phyloP scores from a whole-genome alignment of 805 yeast species.

The Monosporozyma servazzii region DNA sequence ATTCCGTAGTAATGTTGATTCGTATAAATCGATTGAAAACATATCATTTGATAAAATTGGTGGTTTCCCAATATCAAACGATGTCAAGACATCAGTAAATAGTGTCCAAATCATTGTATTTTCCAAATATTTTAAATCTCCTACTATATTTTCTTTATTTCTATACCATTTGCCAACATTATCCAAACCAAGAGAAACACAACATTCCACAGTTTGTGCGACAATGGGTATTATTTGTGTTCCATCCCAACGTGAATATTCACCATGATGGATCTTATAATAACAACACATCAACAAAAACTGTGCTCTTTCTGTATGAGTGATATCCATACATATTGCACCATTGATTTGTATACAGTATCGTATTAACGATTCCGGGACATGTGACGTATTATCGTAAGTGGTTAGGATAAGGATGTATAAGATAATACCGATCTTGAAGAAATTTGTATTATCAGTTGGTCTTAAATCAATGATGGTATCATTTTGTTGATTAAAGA shows the following conservation, averaged over 20 bases:
- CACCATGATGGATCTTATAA: conserved; percentile 8
- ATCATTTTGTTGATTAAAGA: not conserved
- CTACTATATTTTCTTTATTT: conserved; percentile 5
- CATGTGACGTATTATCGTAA: conserved; percentile 4
- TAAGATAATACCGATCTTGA: conserved; percentile 19
- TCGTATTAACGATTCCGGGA: conserved; percentile 13
- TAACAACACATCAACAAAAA: conserved; percentile 20
- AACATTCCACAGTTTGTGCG: conserved; percentile 14
- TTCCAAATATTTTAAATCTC: conserved; percentile 1
- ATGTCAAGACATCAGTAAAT: conserved; percentile 18
- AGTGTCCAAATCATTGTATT: conserved; percentile 10
- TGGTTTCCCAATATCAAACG: conserved; percentile 27
- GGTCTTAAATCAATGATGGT: conserved; percentile 3
- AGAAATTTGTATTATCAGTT: conserved; percentile 16
- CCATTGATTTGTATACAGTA: conserved; percentile 17
- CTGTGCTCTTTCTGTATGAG: conserved; percentile 24
- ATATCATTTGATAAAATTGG: conserved; percentile 13
- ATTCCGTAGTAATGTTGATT: not conserved
- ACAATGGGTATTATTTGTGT: conserved; percentile 17
- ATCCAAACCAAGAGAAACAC: conserved; percentile 19
- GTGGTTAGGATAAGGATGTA: conserved; percentile 13
- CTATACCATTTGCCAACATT: conserved; percentile 16
- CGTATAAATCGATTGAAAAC: conserved; percentile 2
- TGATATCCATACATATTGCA: conserved; percentile 14
- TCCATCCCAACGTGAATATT: conserved; percentile 17